phyloP scores from a whole-genome alignment of 768 basidiomycete species.

The Tulasnella sp. region DNA sequence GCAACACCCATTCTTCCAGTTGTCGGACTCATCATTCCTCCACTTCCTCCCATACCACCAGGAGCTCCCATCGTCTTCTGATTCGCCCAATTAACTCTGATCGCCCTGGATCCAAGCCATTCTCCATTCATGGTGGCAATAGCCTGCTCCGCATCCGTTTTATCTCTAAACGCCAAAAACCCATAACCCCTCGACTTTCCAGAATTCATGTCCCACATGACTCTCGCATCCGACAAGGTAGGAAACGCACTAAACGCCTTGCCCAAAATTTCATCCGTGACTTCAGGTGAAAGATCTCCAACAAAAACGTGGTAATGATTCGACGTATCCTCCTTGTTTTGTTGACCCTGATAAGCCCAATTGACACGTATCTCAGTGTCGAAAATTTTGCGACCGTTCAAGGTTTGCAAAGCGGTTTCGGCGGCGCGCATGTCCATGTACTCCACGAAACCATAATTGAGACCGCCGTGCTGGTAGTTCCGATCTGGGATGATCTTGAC shows the following conservation, averaged over 20 bases:
- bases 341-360: constrained; percentile 97
- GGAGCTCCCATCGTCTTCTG: constrained; percentile 80
- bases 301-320: constrained; percentile 98
- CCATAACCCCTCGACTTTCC: constrained; percentile 97
- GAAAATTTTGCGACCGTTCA: constrained; percentile 98
- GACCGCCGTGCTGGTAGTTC: constrained; percentile 97
- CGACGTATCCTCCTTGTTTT: constrained; percentile 98
- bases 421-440: constrained; percentile 98
- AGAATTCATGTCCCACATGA: constrained; percentile 99
- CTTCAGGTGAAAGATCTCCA: constrained; percentile 98
- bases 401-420: constrained; percentile 94
- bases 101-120: constrained; percentile 96
- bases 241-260: constrained; percentile 98
- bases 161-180: constrained; percentile 96
- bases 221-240: constrained; percentile 89
- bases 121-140: constrained; percentile 99
- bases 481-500: constrained; percentile 99
- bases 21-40: constrained; percentile 17
- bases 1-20: constrained; percentile 19
- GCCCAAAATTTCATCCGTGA: constrained; percentile 90
- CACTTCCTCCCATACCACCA: constrained; percentile 17
- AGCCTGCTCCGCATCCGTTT: constrained; percentile 97
- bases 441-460: constrained; percentile 99
- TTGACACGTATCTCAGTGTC: constrained; percentile 99
- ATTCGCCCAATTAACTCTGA: constrained; percentile 99